These are phyloP conservation scores for Oleoguttula mirabilis DNA, from an alignment of 495 filamentous ascomycete genomes.

Conservation along the genomic window DNA sequence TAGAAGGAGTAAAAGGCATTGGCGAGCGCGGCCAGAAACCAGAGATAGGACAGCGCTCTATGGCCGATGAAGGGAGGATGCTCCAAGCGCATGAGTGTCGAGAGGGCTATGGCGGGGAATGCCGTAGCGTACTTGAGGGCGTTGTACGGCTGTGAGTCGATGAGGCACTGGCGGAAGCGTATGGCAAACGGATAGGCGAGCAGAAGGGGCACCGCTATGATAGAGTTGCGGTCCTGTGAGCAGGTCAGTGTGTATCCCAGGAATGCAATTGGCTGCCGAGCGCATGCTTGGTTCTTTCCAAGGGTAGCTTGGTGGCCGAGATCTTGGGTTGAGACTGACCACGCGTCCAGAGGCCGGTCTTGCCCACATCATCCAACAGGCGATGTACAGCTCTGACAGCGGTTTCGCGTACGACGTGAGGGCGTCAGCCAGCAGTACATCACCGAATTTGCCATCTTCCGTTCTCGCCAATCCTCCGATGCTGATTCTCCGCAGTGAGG, in stretches of 20 bases:
- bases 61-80: not conserved
- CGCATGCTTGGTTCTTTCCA: too few relatives aligned
- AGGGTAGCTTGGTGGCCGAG: too few relatives aligned
- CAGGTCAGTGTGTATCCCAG: too few relatives aligned
- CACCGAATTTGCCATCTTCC: slow-evolving; percentile 80
- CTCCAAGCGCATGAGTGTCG: slow-evolving; percentile 43
- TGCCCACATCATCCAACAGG: slow-evolving; percentile 80
- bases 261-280: too few relatives aligned
- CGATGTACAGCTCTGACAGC: slow-evolving; percentile 77
- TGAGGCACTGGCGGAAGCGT: slow-evolving; percentile 83
- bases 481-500: slow-evolving; percentile 56
- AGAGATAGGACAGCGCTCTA: slow-evolving; percentile 18
- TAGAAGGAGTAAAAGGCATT: slow-evolving; percentile 93
- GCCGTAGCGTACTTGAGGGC: slow-evolving; percentile 83
- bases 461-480: slow-evolving; percentile 70
- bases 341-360: too few relatives aligned
- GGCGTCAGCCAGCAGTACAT: slow-evolving; percentile 88
- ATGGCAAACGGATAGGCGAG: slow-evolving; percentile 72
- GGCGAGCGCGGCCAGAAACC: slow-evolving; percentile 51
- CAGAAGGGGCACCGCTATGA: slow-evolving; percentile 73
- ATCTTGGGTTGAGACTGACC: too few relatives aligned
- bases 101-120: slow-evolving; percentile 79
- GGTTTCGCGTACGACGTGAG: slow-evolving; percentile 90
- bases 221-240: too few relatives aligned
- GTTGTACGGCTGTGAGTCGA: slow-evolving; percentile 76